Percentiles rank a stretch among this genome's conserved stretches.
Evolutionary conservation across 1,284 basidiomycete genomes (phyloP).

Genomic region (Blastosporella zonata): DNA sequence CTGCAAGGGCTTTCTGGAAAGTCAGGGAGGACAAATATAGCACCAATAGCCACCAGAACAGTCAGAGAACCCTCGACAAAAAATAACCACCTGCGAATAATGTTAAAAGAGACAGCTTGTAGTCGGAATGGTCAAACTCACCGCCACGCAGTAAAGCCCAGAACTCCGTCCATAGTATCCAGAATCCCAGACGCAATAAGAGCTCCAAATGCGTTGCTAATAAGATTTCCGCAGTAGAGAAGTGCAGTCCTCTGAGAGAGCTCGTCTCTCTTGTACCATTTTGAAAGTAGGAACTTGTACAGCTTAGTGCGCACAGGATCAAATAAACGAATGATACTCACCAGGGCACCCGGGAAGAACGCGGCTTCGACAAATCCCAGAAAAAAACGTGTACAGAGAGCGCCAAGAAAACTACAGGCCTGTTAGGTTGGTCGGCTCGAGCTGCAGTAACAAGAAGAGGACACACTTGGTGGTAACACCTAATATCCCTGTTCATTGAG

Average conservation of each 20-base stretch:
- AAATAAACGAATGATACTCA: slow-evolving; percentile 16
- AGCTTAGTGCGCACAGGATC: background rate
- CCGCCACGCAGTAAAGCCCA: slow-evolving; percentile 73
- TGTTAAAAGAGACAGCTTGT: background rate
- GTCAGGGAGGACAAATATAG: slow-evolving; percentile 75
- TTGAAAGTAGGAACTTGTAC: slow-evolving; percentile 49
- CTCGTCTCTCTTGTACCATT: slow-evolving; percentile 67
- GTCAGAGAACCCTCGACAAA: slow-evolving; percentile 73
- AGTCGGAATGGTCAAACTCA: slow-evolving; percentile 21
- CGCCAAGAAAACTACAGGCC: slow-evolving; percentile 53
- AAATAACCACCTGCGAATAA: slow-evolving; percentile 60
- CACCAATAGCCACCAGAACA: slow-evolving; percentile 55
- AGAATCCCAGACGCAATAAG: slow-evolving; percentile 70
- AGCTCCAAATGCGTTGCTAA: slow-evolving; percentile 75
- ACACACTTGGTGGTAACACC: slow-evolving; percentile 40
- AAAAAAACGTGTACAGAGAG: slow-evolving; percentile 69
- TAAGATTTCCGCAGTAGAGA: slow-evolving; percentile 66
- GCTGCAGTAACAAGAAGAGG: background rate
- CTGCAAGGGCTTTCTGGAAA: slow-evolving; percentile 62
- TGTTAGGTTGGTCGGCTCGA: background rate
- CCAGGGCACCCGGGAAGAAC: slow-evolving; percentile 59
- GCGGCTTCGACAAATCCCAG: slow-evolving; percentile 57
- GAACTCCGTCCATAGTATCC: slow-evolving; percentile 62
- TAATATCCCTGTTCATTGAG: slow-evolving; percentile 15
- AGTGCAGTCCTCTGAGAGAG: slow-evolving; percentile 66